These are phyloP conservation scores for Neurospora pannonica DNA, from an alignment of 495 filamentous ascomycete genomes.

Conservation along the genomic window DNA sequence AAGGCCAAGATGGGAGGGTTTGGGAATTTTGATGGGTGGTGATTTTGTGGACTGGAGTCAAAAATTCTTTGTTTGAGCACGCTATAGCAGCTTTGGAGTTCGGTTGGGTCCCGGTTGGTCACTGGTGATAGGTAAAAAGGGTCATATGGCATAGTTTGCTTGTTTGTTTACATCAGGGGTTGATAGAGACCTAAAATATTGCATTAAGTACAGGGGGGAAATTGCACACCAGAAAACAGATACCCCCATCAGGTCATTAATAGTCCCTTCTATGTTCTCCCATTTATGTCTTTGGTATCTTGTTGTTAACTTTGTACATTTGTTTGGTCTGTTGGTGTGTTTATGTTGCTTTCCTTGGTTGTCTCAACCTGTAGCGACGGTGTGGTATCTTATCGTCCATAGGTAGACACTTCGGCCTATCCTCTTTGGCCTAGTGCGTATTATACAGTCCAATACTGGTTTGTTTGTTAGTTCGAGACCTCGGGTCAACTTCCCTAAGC, in stretches of 20 bases:
- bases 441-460: not conserved
- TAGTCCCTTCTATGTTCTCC: not conserved
- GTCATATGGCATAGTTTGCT: not conserved
- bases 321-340: not conserved
- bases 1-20: conserved; percentile 78
- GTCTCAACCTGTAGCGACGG: not conserved
- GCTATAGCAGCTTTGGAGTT: not conserved
- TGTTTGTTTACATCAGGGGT: not conserved
- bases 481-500: too few relatives aligned
- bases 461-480: too few relatives aligned
- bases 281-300: not conserved
- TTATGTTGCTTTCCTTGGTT: not conserved
- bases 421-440: not conserved
- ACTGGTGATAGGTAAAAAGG: not conserved
- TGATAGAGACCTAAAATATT: not conserved
- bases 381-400: not conserved
- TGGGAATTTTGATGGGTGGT: conserved; percentile 89
- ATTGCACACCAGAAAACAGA: not conserved
- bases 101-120: not conserved
- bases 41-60: not conserved
- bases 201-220: not conserved
- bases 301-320: not conserved
- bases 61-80: not conserved
- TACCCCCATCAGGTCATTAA: not conserved
- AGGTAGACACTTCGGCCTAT: not conserved